These are phyloP conservation scores for Botrytis tulipae DNA, from an alignment of 2,329 filamentous ascomycete genomes.

Conservation along the genomic window DNA sequence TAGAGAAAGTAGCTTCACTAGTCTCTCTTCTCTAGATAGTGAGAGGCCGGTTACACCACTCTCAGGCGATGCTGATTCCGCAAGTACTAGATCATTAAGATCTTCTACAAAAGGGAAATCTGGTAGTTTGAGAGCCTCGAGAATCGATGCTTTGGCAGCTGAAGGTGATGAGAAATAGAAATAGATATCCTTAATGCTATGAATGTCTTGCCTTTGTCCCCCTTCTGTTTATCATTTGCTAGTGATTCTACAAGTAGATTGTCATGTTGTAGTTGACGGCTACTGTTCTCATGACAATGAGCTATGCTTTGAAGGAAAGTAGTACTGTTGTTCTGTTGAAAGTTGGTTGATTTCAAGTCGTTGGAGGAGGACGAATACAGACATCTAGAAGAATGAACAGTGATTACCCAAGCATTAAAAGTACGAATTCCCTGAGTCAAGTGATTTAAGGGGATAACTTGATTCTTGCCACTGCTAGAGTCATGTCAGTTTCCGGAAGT, in stretches of 20 bases:
- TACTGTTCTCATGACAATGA: background rate
- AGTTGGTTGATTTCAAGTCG: fast-evolving
- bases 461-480: background rate
- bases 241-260: background rate
- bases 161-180: constrained; percentile 15
- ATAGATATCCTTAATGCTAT: constrained; percentile 7
- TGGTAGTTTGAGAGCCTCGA: background rate
- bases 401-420: background rate
- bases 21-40: constrained; percentile 36
- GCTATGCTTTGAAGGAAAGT: background rate
- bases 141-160: constrained; percentile 2
- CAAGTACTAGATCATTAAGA: constrained; percentile 13
- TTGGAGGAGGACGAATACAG: background rate
- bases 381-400: background rate
- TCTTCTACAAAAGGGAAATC: constrained; percentile 12
- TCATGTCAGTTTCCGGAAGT: background rate
- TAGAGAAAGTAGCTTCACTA: constrained; percentile 36
- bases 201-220: background rate
- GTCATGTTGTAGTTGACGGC: too few species aligned
- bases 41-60: constrained; percentile 31
- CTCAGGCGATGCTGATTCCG: constrained; percentile 27
- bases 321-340: background rate
- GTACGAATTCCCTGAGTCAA: background rate
- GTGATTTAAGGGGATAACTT: background rate
- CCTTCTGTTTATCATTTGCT: background rate